Percentiles rank a stretch among this genome's conserved stretches.
phyloP scores from a whole-genome alignment of 2,329 filamentous ascomycete species.

The Botrytis hyacinthi region DNA sequence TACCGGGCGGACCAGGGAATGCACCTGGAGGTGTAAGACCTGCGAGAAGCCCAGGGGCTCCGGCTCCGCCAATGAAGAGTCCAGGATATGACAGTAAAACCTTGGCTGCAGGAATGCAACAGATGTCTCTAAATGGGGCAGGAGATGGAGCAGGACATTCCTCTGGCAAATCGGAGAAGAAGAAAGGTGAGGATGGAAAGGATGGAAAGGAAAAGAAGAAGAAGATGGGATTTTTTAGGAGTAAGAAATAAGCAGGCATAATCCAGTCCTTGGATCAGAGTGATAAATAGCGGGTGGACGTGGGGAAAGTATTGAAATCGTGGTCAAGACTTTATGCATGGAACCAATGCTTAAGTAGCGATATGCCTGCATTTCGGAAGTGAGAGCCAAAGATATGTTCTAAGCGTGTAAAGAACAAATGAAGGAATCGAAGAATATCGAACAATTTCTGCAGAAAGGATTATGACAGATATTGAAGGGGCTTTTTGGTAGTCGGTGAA shows the following conservation, averaged over 20 bases:
- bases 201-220: constrained; percentile 50
- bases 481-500: not conserved
- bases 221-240: constrained; percentile 56
- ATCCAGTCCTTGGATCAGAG: not conserved
- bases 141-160: constrained; percentile 22
- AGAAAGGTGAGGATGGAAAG: constrained; percentile 44
- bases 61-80: constrained; percentile 15
- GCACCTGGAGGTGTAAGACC: constrained; percentile 4
- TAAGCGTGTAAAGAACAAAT: not conserved
- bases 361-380: not conserved
- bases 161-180: constrained; percentile 46
- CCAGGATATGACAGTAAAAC: not conserved
- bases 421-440: not conserved
- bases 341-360: not conserved
- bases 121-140: constrained; percentile 16
- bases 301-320: not conserved
- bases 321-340: not conserved
- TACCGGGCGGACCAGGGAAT: constrained; percentile 6
- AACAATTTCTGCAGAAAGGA: not conserved
- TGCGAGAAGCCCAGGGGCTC: constrained; percentile 13
- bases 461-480: not conserved
- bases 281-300: not conserved
- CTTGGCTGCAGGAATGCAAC: constrained; percentile 11
- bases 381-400: not conserved
- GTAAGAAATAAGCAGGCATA: constrained; percentile 50